Evolutionary conservation across 441 rosid genomes (phyloP).

Genomic region (Populus hybrid): DNA sequence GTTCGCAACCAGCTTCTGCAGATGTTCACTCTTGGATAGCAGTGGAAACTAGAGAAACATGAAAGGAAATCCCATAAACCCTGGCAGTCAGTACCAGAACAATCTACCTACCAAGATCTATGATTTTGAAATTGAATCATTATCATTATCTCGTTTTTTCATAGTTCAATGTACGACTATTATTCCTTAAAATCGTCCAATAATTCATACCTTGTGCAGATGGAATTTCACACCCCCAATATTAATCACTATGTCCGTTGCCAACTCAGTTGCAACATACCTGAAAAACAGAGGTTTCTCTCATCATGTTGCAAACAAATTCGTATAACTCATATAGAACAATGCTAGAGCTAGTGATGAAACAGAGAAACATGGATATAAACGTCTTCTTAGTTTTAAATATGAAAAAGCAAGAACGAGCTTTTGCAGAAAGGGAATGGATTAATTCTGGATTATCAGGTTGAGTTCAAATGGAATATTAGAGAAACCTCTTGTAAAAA

Average conservation of each 20-base stretch:
- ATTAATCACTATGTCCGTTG: slow-evolving; percentile 57
- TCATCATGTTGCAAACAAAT: slow-evolving; percentile 9
- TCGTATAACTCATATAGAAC: not conserved
- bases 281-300: slow-evolving; percentile 34
- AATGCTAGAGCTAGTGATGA: no score
- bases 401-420: not conserved
- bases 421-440: not conserved
- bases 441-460: not conserved
- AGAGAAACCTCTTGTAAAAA: not conserved
- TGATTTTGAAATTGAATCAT: not conserved
- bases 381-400: not conserved
- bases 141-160: not conserved
- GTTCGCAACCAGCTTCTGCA: slow-evolving; percentile 63
- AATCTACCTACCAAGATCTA: not conserved
- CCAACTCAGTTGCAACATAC: slow-evolving; percentile 71
- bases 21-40: slow-evolving; percentile 70
- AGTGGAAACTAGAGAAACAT: slow-evolving; percentile 67
- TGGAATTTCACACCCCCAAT: slow-evolving; percentile 74
- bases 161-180: not conserved
- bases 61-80: slow-evolving; percentile 17
- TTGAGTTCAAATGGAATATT: not conserved
- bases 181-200: not conserved
- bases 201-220: slow-evolving; percentile 75
- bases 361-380: not conserved
- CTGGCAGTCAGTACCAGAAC: not conserved